These are phyloP conservation scores for Yamadazyma blattariae DNA, from an alignment of 1,139 yeast species.

Conservation along the genomic window DNA sequence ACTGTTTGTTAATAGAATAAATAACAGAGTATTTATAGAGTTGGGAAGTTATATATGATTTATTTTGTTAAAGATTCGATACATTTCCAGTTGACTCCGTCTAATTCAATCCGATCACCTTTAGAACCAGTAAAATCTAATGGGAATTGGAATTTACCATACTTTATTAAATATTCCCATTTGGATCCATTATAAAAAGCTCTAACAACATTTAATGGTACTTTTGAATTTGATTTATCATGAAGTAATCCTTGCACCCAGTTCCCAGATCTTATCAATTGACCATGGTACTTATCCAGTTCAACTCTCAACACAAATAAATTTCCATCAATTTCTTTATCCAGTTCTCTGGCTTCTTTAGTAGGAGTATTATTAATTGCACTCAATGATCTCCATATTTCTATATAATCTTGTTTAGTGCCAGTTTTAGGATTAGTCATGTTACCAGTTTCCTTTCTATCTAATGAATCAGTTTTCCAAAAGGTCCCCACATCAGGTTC, in stretches of 20 bases:
- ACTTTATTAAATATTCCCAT: slow-evolving; percentile 29
- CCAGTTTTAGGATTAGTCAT: slow-evolving; percentile 52
- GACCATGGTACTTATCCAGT: slow-evolving; percentile 30
- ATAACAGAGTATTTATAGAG: too few relatives aligned
- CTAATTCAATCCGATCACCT: slow-evolving; percentile 11
- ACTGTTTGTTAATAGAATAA: too few relatives aligned
- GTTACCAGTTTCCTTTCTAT: slow-evolving; percentile 50
- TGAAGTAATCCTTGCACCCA: slow-evolving; percentile 54
- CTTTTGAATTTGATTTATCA: slow-evolving; percentile 23
- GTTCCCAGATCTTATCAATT: slow-evolving; percentile 47
- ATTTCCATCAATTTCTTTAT: slow-evolving; percentile 10
- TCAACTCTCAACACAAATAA: slow-evolving; percentile 29
- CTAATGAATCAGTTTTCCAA: slow-evolving; percentile 35
- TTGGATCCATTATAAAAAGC: slow-evolving; percentile 15
- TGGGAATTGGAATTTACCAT: slow-evolving; percentile 27
- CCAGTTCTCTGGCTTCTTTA: slow-evolving; percentile 25
- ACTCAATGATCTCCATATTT: slow-evolving; percentile 57
- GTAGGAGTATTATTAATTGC: slow-evolving; percentile 31
- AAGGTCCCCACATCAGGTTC: slow-evolving; percentile 49
- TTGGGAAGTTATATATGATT: background rate
- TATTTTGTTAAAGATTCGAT: slow-evolving; percentile 12
- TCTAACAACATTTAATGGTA: slow-evolving; percentile 31
- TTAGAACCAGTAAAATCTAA: slow-evolving; percentile 16
- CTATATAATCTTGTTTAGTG: slow-evolving; percentile 44
- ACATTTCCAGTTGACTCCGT: slow-evolving; percentile 20